Base-by-base conservation (phyloP, 1,284 basidiomycete genomes). In the Puccinia novopanici region DNA sequence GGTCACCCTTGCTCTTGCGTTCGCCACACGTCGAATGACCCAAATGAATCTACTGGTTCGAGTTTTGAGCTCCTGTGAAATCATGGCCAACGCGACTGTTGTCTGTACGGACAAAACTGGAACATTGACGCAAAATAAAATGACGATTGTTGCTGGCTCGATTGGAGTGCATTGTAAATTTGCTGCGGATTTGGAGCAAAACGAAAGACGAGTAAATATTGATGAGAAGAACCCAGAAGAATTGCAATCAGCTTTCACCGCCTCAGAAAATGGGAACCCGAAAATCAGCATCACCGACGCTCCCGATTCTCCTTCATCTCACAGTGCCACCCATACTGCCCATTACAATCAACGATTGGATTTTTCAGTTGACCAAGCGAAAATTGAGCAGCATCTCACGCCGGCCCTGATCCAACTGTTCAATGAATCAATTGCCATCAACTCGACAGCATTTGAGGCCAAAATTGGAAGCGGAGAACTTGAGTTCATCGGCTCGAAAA, bases 131-230 rank as follows among this genome's bases (percentile, higher is more conserved):
- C 81, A 81, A 34, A 82, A 82, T 59, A 81, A 82, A 37, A 82
- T 82, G 82, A 77, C 80, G 9, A 75, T 82, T 10, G 82, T 82
- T 13, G 82, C 81, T 37, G 82, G 82, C 24, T 81, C 82, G n/a
- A 78, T 82, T 52, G 82, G 74, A 27, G 90, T 97, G 74, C 91
- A 95, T 83, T 92, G 92, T 85, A 98, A 98, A 87, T 98, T 98
- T 84, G 95, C 94, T 30, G 90, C 90, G 67, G 88, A 89, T 30
- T 89, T 98, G 57, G 88, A 90, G 82, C 91, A 93, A 78, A 95
- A 96, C 86, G 87, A 88, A 57, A 87, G 88, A 0, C 90, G 93
- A 70, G 90, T 91, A 82, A 75, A 75, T 48, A 93, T 95, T 84
- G 92, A 91, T 50, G 89, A 91, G 13, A 52, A 63, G 6, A 6